These are phyloP conservation scores for Lomentospora prolificans DNA, from an alignment of 2,329 filamentous ascomycete genomes.

Conservation along the genomic window DNA sequence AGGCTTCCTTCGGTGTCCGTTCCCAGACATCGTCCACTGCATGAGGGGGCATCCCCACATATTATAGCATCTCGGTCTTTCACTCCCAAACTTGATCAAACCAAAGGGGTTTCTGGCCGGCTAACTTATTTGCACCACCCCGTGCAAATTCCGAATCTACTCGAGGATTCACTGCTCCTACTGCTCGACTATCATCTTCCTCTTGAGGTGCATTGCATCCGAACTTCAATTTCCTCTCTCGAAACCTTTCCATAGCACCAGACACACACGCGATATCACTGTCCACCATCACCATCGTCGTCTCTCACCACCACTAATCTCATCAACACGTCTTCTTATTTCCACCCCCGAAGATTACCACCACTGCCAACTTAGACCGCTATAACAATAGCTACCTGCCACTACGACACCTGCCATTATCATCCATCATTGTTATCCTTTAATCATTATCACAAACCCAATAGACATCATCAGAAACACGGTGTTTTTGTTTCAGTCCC, in stretches of 20 bases:
- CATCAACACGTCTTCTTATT: not conserved
- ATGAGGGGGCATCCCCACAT: constrained; percentile 8
- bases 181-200: too few species aligned
- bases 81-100: constrained; percentile 1
- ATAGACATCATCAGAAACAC: too few species aligned
- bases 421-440: too few species aligned
- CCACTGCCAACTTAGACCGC: too few species aligned
- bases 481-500: too few species aligned
- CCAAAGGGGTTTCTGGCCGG: constrained; percentile 7
- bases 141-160: not conserved
- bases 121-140: not conserved
- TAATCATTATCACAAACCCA: too few species aligned
- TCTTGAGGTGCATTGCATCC: too few species aligned
- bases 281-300: not conserved
- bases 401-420: too few species aligned
- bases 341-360: not conserved
- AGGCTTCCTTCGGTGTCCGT: constrained; percentile 1
- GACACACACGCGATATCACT: not conserved
- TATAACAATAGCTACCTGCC: too few species aligned
- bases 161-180: not conserved
- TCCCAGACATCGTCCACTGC: not conserved
- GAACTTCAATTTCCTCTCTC: not conserved
- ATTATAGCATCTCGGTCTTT: constrained; percentile 5
- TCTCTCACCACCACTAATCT: not conserved
- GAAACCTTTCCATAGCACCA: not conserved